Evolutionary conservation across 371 early-diverging fungal species (phyloP).

Genomic region (Thermomucor indicae-seudaticae): DNA sequence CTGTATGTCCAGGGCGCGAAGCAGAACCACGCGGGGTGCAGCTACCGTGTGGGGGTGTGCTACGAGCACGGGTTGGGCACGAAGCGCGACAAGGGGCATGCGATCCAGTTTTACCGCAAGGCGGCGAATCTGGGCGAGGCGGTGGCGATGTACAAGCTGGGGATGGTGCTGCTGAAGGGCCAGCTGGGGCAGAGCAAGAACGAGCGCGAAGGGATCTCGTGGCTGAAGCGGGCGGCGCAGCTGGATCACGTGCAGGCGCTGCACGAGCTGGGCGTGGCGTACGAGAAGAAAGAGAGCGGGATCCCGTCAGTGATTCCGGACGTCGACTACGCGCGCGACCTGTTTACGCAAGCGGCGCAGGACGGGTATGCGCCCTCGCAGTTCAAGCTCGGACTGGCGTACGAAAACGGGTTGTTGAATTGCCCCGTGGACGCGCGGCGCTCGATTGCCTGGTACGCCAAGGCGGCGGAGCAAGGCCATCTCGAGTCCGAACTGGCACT

Average conservation of each 20-base stretch:
- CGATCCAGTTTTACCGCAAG: slow-evolving; percentile 91
- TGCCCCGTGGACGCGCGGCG: slow-evolving; percentile 85
- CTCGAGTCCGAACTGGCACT: slow-evolving; percentile 80
- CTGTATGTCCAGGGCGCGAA: slow-evolving; percentile 91
- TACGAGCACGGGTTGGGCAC: slow-evolving; percentile 95
- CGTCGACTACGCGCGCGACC: slow-evolving; percentile 80
- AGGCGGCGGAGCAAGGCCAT: slow-evolving; percentile 85
- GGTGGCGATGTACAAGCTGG: slow-evolving; percentile 96
- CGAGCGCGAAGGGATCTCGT: slow-evolving; percentile 85
- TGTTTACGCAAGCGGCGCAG: slow-evolving; percentile 89
- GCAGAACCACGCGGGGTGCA: slow-evolving; percentile 87
- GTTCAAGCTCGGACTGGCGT: slow-evolving; percentile 88
- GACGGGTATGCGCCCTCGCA: slow-evolving; percentile 93
- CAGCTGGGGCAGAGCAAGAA: slow-evolving; percentile 62
- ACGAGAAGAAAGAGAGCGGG: slow-evolving; percentile 81
- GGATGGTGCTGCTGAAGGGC: slow-evolving; percentile 76
- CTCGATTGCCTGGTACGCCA: slow-evolving; percentile 96
- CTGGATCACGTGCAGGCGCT: slow-evolving; percentile 84
- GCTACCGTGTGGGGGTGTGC: slow-evolving; percentile 93
- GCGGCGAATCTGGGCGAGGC: slow-evolving; percentile 92
- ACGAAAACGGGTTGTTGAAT: slow-evolving; percentile 91
- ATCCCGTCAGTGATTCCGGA: slow-evolving; percentile 79
- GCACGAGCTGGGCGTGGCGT: slow-evolving; percentile 87
- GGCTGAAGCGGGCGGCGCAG: slow-evolving; percentile 90
- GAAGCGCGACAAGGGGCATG: slow-evolving; percentile 77